Evolutionary conservation across 75 land plant species (phyloP), one percentile per base, ranked within the genome.

Genomic region (Cunninghamia lanceolata): DNA sequence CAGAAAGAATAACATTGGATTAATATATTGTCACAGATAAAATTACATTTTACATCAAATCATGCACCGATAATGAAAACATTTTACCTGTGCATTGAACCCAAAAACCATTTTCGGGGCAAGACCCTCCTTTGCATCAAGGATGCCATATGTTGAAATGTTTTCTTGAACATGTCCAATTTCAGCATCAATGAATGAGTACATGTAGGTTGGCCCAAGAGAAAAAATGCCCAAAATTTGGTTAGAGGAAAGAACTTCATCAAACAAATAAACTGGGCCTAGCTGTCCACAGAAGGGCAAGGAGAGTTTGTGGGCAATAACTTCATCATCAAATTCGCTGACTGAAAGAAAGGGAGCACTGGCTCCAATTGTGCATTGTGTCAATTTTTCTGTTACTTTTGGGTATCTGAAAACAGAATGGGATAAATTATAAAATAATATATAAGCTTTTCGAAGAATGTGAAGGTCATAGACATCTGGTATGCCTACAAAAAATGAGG

Each of bases 151-250:
- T 73, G 89, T 85, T 34, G 90, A 83, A 28, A 88, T 82, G 54
- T 86, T 89, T 45, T 91, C 91, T 85, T 85, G 89, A 85, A 84
- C 85, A 77, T 85, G 68, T 13, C 90, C 86, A 87, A 82, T 86
- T 88, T 95, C 99, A 90, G 90, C 95, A 78, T 92, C 94, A 86
- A 93, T 91, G 82, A 97, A 98, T 38, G 96, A 92, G 85, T 96
- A 96, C 96, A 98, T 98, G 80, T 98, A 98, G 77, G 93, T 93
- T 83, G 99, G 95, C 83, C 99, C 99, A 21, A 97, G 91, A 36
- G 89, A 89, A 82, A 89, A 92, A 32, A 98, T 89, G 28, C 95
- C 95, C 77, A 86, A 85, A 36, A 96, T 87, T 88, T 95, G 99
- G 53, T 95, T 95, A 68, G 94, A 87, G 83, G 96, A 82, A 71